phyloP scores from a whole-genome alignment of 768 basidiomycete species.

The Suillus decipiens region DNA sequence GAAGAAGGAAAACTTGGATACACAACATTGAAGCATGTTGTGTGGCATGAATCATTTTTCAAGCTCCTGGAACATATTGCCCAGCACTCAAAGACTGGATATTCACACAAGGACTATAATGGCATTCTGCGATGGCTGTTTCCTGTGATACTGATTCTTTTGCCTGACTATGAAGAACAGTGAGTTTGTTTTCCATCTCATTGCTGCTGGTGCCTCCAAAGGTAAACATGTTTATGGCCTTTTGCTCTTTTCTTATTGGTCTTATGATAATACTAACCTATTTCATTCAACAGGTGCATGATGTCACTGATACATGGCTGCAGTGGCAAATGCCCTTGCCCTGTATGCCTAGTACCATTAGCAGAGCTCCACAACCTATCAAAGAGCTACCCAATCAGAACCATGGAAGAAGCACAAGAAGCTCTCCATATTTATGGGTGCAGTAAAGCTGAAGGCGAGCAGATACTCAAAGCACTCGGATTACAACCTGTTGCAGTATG shows the following conservation, averaged over 20 bases:
- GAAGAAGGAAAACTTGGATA: conserved; percentile 33
- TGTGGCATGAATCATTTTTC: conserved; percentile 41
- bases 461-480: conserved; percentile 21
- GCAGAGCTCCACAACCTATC: conserved; percentile 27
- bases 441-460: conserved; percentile 22
- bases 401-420: conserved; percentile 16
- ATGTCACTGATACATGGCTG: conserved; percentile 40
- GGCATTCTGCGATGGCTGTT: conserved; percentile 30
- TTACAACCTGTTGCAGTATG: conserved; percentile 18
- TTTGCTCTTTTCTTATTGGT: no score
- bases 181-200: conserved; percentile 31
- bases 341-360: conserved; percentile 37
- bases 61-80: conserved; percentile 32
- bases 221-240: no score
- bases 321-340: conserved; percentile 35
- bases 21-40: conserved; percentile 33
- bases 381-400: conserved; percentile 18
- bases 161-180: conserved; percentile 49
- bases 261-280: no score
- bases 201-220: no score
- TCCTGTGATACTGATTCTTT: conserved; percentile 40
- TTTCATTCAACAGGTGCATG: no score
- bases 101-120: conserved; percentile 28
- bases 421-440: conserved; percentile 1
- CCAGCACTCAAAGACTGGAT: conserved; percentile 23